Evolutionary conservation across 2,329 filamentous ascomycete species (phyloP).

Genomic region (Claviceps maximensis): DNA sequence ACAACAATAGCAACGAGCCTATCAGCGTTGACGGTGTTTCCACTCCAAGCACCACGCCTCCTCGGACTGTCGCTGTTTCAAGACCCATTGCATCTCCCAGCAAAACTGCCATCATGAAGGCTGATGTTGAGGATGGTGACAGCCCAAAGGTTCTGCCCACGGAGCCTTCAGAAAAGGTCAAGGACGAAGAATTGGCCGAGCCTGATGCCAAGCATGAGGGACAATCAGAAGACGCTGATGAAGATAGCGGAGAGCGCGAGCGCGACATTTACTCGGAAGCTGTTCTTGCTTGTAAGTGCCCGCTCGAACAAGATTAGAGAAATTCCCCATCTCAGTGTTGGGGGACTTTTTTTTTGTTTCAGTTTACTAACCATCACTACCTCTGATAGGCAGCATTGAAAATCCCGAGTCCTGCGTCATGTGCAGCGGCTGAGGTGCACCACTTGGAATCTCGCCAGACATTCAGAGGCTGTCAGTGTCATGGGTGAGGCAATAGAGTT

Average conservation of each 20-base stretch:
- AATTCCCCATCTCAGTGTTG: no score
- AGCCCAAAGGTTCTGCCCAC: conserved; percentile 66
- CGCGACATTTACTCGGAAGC: conserved; percentile 92
- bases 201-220: conserved; percentile 33
- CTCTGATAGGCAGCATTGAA: conserved; percentile 69
- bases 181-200: conserved; percentile 52
- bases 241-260: conserved; percentile 62
- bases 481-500: neutral
- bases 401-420: conserved; percentile 91
- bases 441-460: conserved; percentile 7
- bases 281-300: conserved; percentile 63
- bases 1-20: conserved; percentile 14
- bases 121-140: conserved; percentile 62
- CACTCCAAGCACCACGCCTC: conserved; percentile 56
- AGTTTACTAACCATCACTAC: conserved; percentile 3
- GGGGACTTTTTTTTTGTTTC: neutral
- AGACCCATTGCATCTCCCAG: conserved; percentile 42
- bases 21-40: conserved; percentile 45
- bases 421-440: conserved; percentile 71
- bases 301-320: no score
- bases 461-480: neutral
- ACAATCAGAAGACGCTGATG: conserved; percentile 62
- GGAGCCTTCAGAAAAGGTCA: conserved; percentile 50
- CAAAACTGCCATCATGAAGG: conserved; percentile 57
- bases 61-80: conserved; percentile 27